Evolutionary conservation across 164 flowering plant species (phyloP).

Genomic region (Berberis vulgaris): DNA sequence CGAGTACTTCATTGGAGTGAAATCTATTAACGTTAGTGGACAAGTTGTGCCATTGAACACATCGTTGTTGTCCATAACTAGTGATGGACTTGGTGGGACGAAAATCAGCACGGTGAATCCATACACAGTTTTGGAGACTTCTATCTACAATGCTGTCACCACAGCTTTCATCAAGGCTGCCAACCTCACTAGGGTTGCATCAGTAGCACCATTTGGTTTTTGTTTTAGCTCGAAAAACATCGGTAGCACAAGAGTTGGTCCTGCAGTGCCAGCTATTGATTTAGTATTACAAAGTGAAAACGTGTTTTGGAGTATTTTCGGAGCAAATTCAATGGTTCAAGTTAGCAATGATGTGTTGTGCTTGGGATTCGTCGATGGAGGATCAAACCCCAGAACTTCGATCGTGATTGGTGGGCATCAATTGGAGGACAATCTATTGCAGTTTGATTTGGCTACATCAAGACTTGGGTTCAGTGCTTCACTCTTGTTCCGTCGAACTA

Average conservation of each 20-base stretch:
- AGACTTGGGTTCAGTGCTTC: slow-evolving; percentile 9
- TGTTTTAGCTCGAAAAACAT: slow-evolving; percentile 26
- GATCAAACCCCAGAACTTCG: slow-evolving; percentile 24
- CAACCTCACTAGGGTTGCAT: slow-evolving; percentile 20
- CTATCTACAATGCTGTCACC: slow-evolving; percentile 30
- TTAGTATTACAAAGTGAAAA: slow-evolving; percentile 25
- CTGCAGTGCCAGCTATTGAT: slow-evolving; percentile 33
- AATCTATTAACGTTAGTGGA: slow-evolving; percentile 14
- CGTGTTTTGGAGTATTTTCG: slow-evolving; percentile 29
- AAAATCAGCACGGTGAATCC: slow-evolving; percentile 20
- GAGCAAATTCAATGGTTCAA: slow-evolving; percentile 35
- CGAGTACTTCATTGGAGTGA: slow-evolving; percentile 28
- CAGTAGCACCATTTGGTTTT: slow-evolving; percentile 27
- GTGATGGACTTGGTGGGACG: slow-evolving; percentile 18
- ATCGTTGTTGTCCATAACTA: slow-evolving; percentile 12
- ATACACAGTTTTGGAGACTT: slow-evolving; percentile 20
- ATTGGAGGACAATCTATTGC: slow-evolving; percentile 13
- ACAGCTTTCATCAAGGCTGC: slow-evolving; percentile 20
- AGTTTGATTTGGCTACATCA: slow-evolving; percentile 7
- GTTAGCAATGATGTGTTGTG: slow-evolving; percentile 27
- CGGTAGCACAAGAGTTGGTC: slow-evolving; percentile 24
- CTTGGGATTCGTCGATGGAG: slow-evolving; percentile 37
- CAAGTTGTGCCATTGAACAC: slow-evolving; percentile 11
- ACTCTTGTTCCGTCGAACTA: slow-evolving; percentile 22
- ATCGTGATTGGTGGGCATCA: slow-evolving; percentile 20